Evolutionary conservation across 305 asterid genomes (phyloP).

Genomic region (Solanum hybrid): DNA sequence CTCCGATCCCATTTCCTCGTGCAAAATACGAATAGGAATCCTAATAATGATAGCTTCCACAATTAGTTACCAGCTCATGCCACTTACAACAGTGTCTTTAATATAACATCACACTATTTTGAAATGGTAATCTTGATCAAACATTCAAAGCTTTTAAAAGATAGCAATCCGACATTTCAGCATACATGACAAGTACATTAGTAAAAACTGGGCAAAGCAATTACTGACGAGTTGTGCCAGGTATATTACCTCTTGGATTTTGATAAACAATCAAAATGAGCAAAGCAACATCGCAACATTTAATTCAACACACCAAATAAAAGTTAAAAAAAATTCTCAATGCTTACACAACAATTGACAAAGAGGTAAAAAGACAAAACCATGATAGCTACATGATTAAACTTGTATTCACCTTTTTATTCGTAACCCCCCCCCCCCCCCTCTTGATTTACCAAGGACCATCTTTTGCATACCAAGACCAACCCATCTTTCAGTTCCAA

Average conservation of each 20-base stretch:
- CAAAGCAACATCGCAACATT: neutral
- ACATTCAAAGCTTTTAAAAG: neutral
- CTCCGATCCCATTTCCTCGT: constrained; percentile 46
- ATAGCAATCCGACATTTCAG: neutral
- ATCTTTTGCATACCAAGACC: neutral
- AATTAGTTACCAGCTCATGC: constrained; percentile 6
- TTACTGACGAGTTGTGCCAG: neutral
- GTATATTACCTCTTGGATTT: neutral
- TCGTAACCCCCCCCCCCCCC: neutral
- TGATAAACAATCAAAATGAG: neutral
- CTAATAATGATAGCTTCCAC: constrained; percentile 1
- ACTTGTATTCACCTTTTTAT: neutral
- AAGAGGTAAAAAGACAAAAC: neutral
- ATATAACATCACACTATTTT: neutral
- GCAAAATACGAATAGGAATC: constrained; percentile 3
- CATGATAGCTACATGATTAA: neutral
- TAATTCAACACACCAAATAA: neutral
- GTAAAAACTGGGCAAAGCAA: neutral
- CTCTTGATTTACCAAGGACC: neutral
- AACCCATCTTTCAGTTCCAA: neutral
- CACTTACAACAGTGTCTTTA: neutral
- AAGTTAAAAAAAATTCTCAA: neutral
- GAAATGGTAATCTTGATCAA: neutral
- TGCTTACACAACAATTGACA: neutral
- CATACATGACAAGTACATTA: neutral